Evolutionary conservation across 2,329 filamentous ascomycete species (phyloP).

Genomic region (Beauveria rudraprayagi): DNA sequence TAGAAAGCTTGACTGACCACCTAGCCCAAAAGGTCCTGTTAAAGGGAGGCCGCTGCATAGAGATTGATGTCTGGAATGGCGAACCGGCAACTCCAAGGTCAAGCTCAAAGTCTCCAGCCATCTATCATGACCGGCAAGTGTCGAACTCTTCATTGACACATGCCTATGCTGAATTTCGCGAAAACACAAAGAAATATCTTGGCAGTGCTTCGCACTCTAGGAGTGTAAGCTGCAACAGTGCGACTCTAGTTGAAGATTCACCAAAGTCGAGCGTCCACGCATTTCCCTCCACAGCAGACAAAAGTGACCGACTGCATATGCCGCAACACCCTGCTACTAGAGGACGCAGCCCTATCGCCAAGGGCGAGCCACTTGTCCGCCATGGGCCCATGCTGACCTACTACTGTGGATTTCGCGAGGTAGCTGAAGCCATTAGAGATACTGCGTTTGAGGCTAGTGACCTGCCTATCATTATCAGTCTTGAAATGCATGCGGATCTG

Average conservation of each 20-base stretch:
- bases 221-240: slow-evolving; percentile 31
- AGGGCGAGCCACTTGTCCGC: slow-evolving; percentile 68
- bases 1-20: not conserved
- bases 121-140: slow-evolving; percentile 37
- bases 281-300: slow-evolving; percentile 23
- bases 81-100: slow-evolving; percentile 31
- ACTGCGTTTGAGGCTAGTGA: slow-evolving; percentile 69
- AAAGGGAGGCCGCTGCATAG: slow-evolving; percentile 78
- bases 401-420: slow-evolving; percentile 78
- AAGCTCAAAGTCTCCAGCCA: slow-evolving; percentile 30
- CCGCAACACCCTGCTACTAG: slow-evolving; percentile 17
- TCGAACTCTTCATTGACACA: slow-evolving; percentile 37
- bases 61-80: slow-evolving; percentile 93
- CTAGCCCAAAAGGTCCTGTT: slow-evolving; percentile 51
- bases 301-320: slow-evolving; percentile 27
- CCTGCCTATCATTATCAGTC: slow-evolving; percentile 80
- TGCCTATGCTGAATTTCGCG: slow-evolving; percentile 24
- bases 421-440: slow-evolving; percentile 72
- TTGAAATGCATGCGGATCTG: slow-evolving; percentile 78
- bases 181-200: slow-evolving; percentile 21
- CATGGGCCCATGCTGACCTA: slow-evolving; percentile 79
- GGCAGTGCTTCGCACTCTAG: slow-evolving; percentile 29
- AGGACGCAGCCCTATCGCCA: slow-evolving; percentile 23
- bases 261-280: slow-evolving; percentile 24
- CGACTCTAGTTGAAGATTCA: slow-evolving; percentile 21